Evolutionary conservation across 2,329 filamentous ascomycete species (phyloP).

Genomic region (Sporothrix brasiliensis): DNA sequence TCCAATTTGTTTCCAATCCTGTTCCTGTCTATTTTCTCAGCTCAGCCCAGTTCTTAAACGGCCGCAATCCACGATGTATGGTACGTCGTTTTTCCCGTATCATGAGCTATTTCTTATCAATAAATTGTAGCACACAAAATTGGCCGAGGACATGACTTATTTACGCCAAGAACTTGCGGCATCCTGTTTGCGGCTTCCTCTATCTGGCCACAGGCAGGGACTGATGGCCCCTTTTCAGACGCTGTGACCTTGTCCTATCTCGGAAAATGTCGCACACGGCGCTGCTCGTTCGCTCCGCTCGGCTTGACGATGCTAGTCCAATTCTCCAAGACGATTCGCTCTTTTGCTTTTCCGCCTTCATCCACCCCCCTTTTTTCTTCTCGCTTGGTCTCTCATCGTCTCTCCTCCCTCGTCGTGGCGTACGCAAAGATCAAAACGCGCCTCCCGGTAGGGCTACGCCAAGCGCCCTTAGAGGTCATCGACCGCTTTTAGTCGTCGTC

Average conservation of each 20-base stretch:
- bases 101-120: background rate
- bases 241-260: background rate
- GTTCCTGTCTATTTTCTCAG: slow-evolving; percentile 9
- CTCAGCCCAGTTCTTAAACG: background rate
- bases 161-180: background rate
- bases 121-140: background rate
- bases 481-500: background rate
- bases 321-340: slow-evolving; percentile 13
- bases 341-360: background rate
- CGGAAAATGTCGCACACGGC: background rate
- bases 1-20: background rate
- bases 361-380: background rate
- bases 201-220: background rate
- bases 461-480: background rate
- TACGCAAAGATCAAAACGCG: background rate
- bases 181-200: background rate
- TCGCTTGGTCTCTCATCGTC: background rate
- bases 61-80: background rate
- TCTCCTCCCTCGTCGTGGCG: background rate
- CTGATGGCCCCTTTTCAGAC: background rate
- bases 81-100: background rate
- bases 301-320: background rate
- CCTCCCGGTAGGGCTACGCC: slow-evolving; percentile 21
- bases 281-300: background rate
- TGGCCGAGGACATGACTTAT: background rate